Base-by-base conservation (phyloP, 768 basidiomycete genomes). In the Russula emetica region DNA sequence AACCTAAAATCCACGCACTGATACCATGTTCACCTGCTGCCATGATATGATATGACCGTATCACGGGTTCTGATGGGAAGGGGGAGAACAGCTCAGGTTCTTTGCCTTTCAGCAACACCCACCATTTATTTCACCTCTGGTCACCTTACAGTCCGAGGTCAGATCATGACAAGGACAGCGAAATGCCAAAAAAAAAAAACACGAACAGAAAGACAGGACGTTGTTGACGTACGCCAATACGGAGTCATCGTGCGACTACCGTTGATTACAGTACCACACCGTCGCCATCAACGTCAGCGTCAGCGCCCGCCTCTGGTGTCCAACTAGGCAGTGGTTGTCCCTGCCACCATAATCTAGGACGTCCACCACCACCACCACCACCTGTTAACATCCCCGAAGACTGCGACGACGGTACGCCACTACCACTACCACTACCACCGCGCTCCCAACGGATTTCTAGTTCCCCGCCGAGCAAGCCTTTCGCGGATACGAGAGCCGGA, bases 391-490 rank as follows among this genome's bases (percentile, higher is more conserved):
- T 10, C 8, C 26, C 40, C 18, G 40, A 34, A 2, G 53, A 14
- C 32, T 3, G 11, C 52, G n/a, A 7, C 53, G 22, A 13, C 20
- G 30, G 44, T 22, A 40, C 10, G 16, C 10, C 10, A 8, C 11
- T 5, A 8, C 20, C 13, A 1, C 26, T 5, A 4, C 34, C 9
- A n/a, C n/a, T n/a, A 1, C n/a, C 16, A 1, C 68, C 32, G 55
- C 82, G 76, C 71, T 90, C 87, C 86, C 88, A 90, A 3, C 88
- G 78, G 2, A 86, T 74, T 69, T 91, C 87, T 66, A 88, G 73
- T 56, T 81, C 75, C 2, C 85, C 85, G 1, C 78, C 72, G 40
- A 94, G 73, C 28, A 91, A 54, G 4, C 88, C 88, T 5, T 72
- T 67, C 47, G 75, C 67, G 4, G 83, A 81, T 7, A 76, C 77